Conservation (phyloP, 2,329 filamentous ascomycete genomes). For the Dothistroma pini region DNA sequence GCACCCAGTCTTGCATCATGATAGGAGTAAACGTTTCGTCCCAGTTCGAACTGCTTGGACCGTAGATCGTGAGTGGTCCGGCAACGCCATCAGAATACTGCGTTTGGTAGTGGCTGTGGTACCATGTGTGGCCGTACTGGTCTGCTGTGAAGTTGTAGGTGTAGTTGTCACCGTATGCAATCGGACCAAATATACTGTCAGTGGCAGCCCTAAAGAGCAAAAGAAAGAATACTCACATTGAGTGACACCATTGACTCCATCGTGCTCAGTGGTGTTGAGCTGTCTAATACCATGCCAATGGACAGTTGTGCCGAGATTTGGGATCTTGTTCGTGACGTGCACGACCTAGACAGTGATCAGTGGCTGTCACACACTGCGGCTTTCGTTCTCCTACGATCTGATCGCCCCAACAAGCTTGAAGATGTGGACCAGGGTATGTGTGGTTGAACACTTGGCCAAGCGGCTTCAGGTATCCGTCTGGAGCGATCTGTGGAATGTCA, state of each 20-base stretch:
- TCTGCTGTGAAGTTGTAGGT: conserved; percentile 41
- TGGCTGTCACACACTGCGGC: neutral
- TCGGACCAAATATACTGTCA: conserved; percentile 45
- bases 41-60: conserved; percentile 38
- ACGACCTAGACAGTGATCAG: conserved; percentile 12
- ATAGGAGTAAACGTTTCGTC: conserved; percentile 31
- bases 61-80: conserved; percentile 40
- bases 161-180: conserved; percentile 54
- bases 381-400: neutral
- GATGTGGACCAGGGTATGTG: conserved; percentile 45
- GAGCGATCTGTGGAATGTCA: conserved; percentile 39
- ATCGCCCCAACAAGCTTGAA: conserved; percentile 40
- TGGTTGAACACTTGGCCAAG: conserved; percentile 39
- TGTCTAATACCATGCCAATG: conserved; percentile 53
- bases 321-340: conserved; percentile 39
- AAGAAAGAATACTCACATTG: conserved; percentile 45
- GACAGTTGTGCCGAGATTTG: conserved; percentile 48
- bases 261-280: conserved; percentile 52
- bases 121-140: conserved; percentile 31
- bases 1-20: conserved; percentile 23
- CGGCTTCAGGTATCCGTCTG: conserved; percentile 29
- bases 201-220: neutral
- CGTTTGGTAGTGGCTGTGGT: conserved; percentile 40
- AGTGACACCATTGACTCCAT: conserved; percentile 50
- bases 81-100: conserved; percentile 41